A percentile compares a stretch with the other conserved stretches of the same genome.
Evolutionary conservation across 2,329 filamentous ascomycete species (phyloP).

Genomic region (Tolypocladium endophyticum): DNA sequence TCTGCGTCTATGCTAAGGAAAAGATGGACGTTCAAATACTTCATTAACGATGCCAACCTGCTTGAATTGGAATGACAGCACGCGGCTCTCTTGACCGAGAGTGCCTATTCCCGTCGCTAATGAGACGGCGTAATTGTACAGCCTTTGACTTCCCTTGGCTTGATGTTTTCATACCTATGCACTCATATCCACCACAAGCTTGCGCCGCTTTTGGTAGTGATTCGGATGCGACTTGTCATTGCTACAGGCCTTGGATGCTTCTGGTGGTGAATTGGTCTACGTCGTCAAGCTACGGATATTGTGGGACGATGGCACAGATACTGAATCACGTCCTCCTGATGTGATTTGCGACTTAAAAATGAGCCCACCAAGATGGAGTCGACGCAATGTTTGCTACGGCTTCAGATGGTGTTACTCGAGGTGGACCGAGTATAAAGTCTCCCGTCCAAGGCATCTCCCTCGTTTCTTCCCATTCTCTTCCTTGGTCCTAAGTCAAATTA

Average conservation of each 20-base stretch:
- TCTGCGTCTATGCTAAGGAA: neutral
- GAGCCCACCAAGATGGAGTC: neutral
- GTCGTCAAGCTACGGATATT: too few species aligned
- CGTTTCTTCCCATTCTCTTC: neutral
- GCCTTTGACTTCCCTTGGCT: neutral
- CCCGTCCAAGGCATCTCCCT: neutral
- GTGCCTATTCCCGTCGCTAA: neutral
- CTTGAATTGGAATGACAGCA: neutral
- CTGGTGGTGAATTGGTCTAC: neutral
- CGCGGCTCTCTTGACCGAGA: neutral
- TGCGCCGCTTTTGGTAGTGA: too few species aligned
- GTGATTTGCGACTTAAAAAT: neutral
- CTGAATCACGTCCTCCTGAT: neutral
- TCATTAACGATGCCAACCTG: neutral
- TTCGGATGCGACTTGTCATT: neutral
- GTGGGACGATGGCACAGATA: neutral
- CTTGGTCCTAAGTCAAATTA: neutral
- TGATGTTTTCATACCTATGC: neutral
- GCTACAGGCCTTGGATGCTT: neutral
- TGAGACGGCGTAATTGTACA: neutral
- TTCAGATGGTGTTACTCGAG: neutral
- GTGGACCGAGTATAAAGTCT: neutral
- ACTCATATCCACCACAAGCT: too few species aligned
- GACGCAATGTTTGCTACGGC: neutral
- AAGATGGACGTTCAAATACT: neutral